Percentiles rank a stretch among this genome's conserved stretches.
Evolutionary conservation across 2,329 filamentous ascomycete species (phyloP).

Genomic region (Paecilomyces dactylethromorphus): DNA sequence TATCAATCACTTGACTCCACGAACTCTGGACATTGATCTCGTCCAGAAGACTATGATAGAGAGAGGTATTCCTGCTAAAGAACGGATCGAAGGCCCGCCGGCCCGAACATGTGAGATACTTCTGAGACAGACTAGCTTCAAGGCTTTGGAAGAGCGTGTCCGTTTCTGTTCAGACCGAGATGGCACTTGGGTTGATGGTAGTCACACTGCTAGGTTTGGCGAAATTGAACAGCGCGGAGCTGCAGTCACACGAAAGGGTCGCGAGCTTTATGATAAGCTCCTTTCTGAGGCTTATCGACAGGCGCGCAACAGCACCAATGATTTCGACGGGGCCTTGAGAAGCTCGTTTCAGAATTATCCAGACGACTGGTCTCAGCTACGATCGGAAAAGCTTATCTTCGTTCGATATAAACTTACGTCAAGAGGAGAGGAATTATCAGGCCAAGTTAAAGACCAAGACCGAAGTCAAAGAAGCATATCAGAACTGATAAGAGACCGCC

Average conservation of each 20-base stretch:
- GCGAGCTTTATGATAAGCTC: slow-evolving; percentile 42
- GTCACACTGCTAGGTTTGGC: slow-evolving; percentile 46
- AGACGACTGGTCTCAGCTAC: slow-evolving; percentile 36
- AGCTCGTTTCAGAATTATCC: slow-evolving; percentile 34
- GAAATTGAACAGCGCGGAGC: slow-evolving; percentile 50
- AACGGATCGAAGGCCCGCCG: slow-evolving; percentile 48
- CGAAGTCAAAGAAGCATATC: neutral
- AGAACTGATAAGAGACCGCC: slow-evolving; percentile 17
- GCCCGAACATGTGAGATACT: slow-evolving; percentile 39
- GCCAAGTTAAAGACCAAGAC: neutral
- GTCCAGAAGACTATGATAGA: slow-evolving; percentile 39
- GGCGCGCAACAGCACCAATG: slow-evolving; percentile 9
- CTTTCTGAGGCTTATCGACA: slow-evolving; percentile 19
- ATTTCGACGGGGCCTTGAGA: slow-evolving; percentile 14
- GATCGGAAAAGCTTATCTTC: slow-evolving; percentile 32
- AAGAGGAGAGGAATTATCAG: neutral
- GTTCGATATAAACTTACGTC: slow-evolving; percentile 27
- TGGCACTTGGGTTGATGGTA: slow-evolving; percentile 21
- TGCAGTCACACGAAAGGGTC: slow-evolving; percentile 42
- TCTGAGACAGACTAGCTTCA: slow-evolving; percentile 49
- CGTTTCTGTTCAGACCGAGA: slow-evolving; percentile 25
- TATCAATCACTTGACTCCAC: slow-evolving; percentile 50
- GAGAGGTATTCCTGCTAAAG: slow-evolving; percentile 40
- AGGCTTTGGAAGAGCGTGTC: slow-evolving; percentile 45
- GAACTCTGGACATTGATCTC: slow-evolving; percentile 43